These are phyloP conservation scores for Suillus ampliporus DNA, from an alignment of 768 basidiomycete genomes.

Conservation along the genomic window DNA sequence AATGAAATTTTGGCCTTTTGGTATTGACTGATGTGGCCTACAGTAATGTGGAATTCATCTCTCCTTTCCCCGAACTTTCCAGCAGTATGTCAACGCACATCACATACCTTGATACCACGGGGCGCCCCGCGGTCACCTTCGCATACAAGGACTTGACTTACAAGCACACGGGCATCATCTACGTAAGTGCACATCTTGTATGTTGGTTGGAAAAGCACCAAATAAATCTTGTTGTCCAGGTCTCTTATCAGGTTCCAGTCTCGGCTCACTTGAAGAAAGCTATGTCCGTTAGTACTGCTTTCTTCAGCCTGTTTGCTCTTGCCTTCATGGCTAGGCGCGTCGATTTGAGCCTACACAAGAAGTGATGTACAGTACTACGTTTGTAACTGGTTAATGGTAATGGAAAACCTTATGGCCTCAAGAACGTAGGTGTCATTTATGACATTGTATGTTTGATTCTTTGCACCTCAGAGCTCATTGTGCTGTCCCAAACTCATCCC, in stretches of 20 bases:
- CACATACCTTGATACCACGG: conserved; percentile 91
- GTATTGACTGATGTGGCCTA: conserved; percentile 17
- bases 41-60: conserved; percentile 77
- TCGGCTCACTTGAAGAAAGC: conserved; percentile 89
- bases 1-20: background rate
- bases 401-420: background rate
- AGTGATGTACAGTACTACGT: conserved; percentile 22
- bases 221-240: conserved; percentile 50
- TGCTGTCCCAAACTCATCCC: conserved; percentile 4
- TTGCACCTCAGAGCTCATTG: background rate
- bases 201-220: conserved; percentile 14
- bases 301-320: conserved; percentile 67
- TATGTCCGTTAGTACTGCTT: conserved; percentile 72
- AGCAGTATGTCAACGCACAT: conserved; percentile 69
- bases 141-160: conserved; percentile 77
- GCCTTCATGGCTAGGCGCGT: conserved; percentile 54
- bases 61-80: conserved; percentile 78
- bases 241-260: conserved; percentile 84
- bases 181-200: conserved; percentile 59
- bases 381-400: background rate
- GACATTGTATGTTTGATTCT: background rate
- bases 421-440: background rate
- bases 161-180: conserved; percentile 79
- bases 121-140: conserved; percentile 81
- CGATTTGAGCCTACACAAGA: conserved; percentile 55